Evolutionary conservation across 2,329 filamentous ascomycete species (phyloP), one percentile per base, ranked within the genome.

Genomic region (Penicillium crustosum): DNA sequence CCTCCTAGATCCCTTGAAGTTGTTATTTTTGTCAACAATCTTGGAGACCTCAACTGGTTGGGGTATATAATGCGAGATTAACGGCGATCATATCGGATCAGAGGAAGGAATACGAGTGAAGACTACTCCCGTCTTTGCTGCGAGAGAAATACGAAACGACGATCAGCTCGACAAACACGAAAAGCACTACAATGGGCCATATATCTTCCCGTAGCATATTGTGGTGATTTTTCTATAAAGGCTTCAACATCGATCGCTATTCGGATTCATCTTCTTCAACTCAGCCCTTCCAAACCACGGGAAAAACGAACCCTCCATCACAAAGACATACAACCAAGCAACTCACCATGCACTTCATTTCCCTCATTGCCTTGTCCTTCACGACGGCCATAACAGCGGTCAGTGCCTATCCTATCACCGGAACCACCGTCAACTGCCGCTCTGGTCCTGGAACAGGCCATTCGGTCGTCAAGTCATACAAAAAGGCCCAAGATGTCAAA

Each of bases 351-450:
- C 53, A 47, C 27, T 47, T 55, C 19, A 23, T 44, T n/a, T 54
- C 59, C 5, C 35, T 60, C 38, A 17, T 60, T 13, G 54, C 55
- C 10, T 27, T 58, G 12, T 43, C 61, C 29, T n/a, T 63, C 6
- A 49, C 55, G 5, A 13, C 43, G 23, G 39, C 56, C 13, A 27
- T 60, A n/a, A 57, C 62, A 33, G 25, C 55, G 25, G 58, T 55
- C 44, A 58, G 41, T 7, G 64, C 62, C n/a, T 66, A 66, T 43
- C 55, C 62, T 33, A 67, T 66, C 55, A 60, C 44, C 2, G 64
- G 58, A 0, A 47, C 58, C 27, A 48, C 10, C 5, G 64, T 68
- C 15, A 60, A 66, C 58, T 68, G 66, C 51, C 66, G 66, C 43
- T 58, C 62, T 3, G 64, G 66, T 5, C 66, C 66, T 15, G 59